phyloP scores from a whole-genome alignment of 2,329 filamentous ascomycete genomes.

The Diaporthe australafricana region DNA sequence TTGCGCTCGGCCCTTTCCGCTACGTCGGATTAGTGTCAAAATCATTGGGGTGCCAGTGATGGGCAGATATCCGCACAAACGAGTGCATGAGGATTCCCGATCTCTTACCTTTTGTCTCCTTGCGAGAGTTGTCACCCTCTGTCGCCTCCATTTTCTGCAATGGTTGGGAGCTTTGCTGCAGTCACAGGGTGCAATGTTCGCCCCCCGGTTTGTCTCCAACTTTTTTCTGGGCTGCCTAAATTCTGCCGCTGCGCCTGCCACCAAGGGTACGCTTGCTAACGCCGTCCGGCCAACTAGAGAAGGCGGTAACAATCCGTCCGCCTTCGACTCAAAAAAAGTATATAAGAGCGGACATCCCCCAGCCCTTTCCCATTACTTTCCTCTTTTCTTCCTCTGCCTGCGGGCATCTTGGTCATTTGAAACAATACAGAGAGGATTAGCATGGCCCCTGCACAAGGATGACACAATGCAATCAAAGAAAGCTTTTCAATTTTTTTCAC shows the following conservation, averaged over 20 bases:
- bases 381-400: slow-evolving; percentile 7
- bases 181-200: neutral
- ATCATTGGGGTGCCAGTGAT: no score
- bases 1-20: slow-evolving; percentile 45
- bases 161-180: neutral
- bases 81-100: neutral
- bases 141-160: slow-evolving; percentile 20
- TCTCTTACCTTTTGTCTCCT: slow-evolving; percentile 17
- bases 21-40: slow-evolving; percentile 34
- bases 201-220: slow-evolving; percentile 9
- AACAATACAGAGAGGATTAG: slow-evolving; percentile 55
- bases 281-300: neutral
- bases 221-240: slow-evolving; percentile 26
- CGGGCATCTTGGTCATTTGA: slow-evolving; percentile 30
- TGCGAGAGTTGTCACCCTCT: neutral
- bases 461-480: slow-evolving; percentile 78
- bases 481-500: slow-evolving; percentile 73
- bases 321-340: neutral
- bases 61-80: no score
- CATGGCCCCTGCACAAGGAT: slow-evolving; percentile 91
- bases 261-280: neutral
- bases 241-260: slow-evolving; percentile 31
- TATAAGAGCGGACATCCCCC: slow-evolving; percentile 1
- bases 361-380: neutral
- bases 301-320: slow-evolving; percentile 15